phyloP scores from a whole-genome alignment of 352 stramenopile species.

The Phytophthora pisi region DNA sequence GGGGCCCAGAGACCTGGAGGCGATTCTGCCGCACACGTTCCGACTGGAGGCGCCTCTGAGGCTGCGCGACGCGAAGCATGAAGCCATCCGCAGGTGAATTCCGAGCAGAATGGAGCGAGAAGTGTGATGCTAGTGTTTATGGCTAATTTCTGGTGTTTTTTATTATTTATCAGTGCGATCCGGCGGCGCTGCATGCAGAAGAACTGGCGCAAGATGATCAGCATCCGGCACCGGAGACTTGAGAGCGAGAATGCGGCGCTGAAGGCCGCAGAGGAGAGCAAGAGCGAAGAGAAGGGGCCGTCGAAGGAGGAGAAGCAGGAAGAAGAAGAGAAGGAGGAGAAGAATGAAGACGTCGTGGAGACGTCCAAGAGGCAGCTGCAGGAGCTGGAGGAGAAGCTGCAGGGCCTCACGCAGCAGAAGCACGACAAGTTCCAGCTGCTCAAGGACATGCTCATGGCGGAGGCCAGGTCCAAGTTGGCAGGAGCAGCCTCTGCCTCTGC shows the following conservation, averaged over 20 bases:
- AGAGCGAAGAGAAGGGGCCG: conserved; percentile 13
- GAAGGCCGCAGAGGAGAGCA: conserved; percentile 14
- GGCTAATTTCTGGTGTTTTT: conserved; percentile 4
- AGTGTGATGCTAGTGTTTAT: not conserved
- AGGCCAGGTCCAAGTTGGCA: conserved; percentile 59
- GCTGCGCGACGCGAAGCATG: conserved; percentile 40
- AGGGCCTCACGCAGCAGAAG: conserved; percentile 66
- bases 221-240: conserved; percentile 47
- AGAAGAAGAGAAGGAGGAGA: conserved; percentile 10
- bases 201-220: conserved; percentile 84
- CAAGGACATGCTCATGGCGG: conserved; percentile 73
- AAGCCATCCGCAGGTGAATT: conserved; percentile 57
- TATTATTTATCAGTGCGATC: conserved; percentile 49
- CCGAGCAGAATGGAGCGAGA: not conserved
- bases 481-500: not conserved
- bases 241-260: conserved; percentile 16
- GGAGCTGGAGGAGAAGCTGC: conserved; percentile 56
- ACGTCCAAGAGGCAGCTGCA: conserved; percentile 44
- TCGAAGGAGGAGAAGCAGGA: conserved; percentile 6
- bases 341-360: conserved; percentile 31
- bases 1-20: conserved; percentile 62
- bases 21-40: conserved; percentile 67
- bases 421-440: conserved; percentile 76
- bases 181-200: conserved; percentile 74
- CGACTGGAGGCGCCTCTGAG: conserved; percentile 34